Percentiles rank a stretch among this genome's conserved stretches.
Evolutionary conservation across 2,329 filamentous ascomycete genomes (phyloP).

Genomic region (Cordyceps cicadae): DNA sequence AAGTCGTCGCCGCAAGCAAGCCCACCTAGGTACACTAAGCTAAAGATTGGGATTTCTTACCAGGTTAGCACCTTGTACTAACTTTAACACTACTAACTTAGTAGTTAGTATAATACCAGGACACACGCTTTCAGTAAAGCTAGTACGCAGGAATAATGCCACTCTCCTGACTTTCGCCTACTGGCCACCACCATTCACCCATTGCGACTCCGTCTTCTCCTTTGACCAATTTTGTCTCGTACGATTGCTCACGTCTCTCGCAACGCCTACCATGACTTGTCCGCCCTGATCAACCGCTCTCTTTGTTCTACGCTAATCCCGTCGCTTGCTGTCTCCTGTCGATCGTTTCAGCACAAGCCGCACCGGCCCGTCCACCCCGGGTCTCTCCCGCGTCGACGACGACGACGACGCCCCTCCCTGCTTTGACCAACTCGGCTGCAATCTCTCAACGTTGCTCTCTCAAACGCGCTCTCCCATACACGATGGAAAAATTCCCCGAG

Average conservation of each 20-base stretch:
- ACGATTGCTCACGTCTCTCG: slow-evolving; percentile 1
- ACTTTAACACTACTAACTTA: neutral
- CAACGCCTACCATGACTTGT: slow-evolving; percentile 7
- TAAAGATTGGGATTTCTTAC: neutral
- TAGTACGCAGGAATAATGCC: no score
- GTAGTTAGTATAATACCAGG: no score
- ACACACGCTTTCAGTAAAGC: neutral
- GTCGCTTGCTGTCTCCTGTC: slow-evolving; percentile 1
- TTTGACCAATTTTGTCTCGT: neutral
- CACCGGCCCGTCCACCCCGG: neutral
- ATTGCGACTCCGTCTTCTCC: neutral
- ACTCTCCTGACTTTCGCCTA: neutral
- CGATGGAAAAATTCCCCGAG: slow-evolving; percentile 52
- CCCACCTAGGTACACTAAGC: neutral
- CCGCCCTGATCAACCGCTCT: neutral
- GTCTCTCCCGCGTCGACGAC: neutral
- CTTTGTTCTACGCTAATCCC: neutral
- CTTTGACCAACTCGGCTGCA: neutral
- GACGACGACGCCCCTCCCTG: neutral
- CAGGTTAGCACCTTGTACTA: no score
- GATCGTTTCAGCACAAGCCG: slow-evolving; percentile 3
- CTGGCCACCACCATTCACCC: no score
- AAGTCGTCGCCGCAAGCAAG: neutral
- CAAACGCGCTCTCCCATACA: neutral
- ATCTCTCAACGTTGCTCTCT: neutral